phyloP scores from a whole-genome alignment of 805 yeast species.

The Wickerhamomyces sydowiorum region DNA sequence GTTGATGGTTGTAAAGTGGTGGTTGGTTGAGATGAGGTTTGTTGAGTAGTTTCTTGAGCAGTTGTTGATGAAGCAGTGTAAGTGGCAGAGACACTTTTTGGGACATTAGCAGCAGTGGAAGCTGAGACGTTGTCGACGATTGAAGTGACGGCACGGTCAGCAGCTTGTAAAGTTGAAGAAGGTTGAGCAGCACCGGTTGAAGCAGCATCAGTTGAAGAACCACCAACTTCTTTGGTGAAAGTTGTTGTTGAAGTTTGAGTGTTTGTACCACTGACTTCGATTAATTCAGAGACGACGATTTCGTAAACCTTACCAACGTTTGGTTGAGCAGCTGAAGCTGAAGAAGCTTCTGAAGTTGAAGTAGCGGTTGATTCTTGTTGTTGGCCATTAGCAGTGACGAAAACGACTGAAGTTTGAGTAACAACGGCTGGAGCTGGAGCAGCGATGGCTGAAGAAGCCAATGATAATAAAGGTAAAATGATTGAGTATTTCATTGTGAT shows the following conservation, averaged over 20 bases:
- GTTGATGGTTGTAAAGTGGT: constrained; percentile 16
- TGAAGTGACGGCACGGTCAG: constrained; percentile 1
- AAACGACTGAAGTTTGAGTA: constrained; percentile 20
- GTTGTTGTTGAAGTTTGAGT: constrained; percentile 19
- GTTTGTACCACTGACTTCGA: constrained; percentile 13
- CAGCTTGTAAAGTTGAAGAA: constrained; percentile 6
- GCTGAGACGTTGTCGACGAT: constrained; percentile 2
- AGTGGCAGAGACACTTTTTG: constrained; percentile 12
- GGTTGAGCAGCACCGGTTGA: constrained; percentile 15
- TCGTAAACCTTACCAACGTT: constrained; percentile 16
- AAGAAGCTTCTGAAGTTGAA: constrained; percentile 2
- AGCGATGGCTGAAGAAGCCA: constrained; percentile 20
- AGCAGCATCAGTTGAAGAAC: constrained; percentile 1
- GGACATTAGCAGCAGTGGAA: constrained; percentile 15
- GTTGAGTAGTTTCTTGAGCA: constrained; percentile 6
- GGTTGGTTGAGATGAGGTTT: constrained; percentile 11
- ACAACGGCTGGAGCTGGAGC: constrained; percentile 25
- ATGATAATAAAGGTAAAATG: constrained; percentile 16
- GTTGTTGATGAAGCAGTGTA: constrained; percentile 18
- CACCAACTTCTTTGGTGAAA: constrained; percentile 8
- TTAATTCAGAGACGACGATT: constrained; percentile 21
- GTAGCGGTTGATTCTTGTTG: constrained; percentile 6
- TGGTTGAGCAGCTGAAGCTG: constrained; percentile 16
- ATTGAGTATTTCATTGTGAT: constrained; percentile 18
- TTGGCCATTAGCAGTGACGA: constrained; percentile 17